Percentiles rank a stretch among this genome's conserved stretches.
phyloP scores from a whole-genome alignment of 2,329 filamentous ascomycete genomes.

The Colletotrichum cuscutae region DNA sequence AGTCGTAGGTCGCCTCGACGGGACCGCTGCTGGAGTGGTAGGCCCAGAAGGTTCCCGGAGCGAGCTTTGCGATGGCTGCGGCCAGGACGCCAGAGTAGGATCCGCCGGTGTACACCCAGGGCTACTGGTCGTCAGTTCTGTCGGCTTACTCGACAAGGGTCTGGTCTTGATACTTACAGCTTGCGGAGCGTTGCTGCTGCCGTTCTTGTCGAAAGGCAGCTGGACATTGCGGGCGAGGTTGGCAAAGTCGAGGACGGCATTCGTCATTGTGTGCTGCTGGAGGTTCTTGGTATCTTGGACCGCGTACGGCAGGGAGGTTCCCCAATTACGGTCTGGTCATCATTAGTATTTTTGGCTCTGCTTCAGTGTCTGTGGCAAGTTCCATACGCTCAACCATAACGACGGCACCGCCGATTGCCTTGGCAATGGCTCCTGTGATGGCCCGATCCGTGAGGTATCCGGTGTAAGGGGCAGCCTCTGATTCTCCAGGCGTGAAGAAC shows the following conservation, averaged over 20 bases:
- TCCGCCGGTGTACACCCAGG: constrained; percentile 67
- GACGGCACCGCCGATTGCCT: constrained; percentile 63
- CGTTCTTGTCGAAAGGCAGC: constrained; percentile 62
- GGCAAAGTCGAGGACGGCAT: constrained; percentile 63
- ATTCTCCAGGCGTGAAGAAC: constrained; percentile 64
- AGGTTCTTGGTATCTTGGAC: constrained; percentile 62
- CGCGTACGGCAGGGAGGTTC: constrained; percentile 62
- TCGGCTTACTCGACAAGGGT: rapidly evolving
- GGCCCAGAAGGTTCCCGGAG: constrained; percentile 68
- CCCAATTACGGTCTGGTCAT: constrained; percentile 65
- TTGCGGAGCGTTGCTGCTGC: constrained; percentile 58
- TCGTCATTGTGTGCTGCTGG: constrained; percentile 63
- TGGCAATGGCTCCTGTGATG: constrained; percentile 60
- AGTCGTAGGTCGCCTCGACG: constrained; percentile 65
- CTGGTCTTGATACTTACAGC: constrained; percentile 45
- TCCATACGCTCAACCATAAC: constrained; percentile 62
- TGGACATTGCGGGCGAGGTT: constrained; percentile 63
- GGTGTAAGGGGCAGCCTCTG: constrained; percentile 55
- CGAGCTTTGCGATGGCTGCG: constrained; percentile 63
- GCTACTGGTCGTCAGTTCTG: constrained; percentile 41
- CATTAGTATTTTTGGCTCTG: neutral
- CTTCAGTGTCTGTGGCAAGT: neutral
- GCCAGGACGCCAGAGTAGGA: constrained; percentile 67
- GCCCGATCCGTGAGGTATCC: constrained; percentile 61
- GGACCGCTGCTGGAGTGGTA: constrained; percentile 67